Evolutionary conservation across 2,329 filamentous ascomycete genomes (phyloP).

Genomic region (Phaeosphaeria sp.): DNA sequence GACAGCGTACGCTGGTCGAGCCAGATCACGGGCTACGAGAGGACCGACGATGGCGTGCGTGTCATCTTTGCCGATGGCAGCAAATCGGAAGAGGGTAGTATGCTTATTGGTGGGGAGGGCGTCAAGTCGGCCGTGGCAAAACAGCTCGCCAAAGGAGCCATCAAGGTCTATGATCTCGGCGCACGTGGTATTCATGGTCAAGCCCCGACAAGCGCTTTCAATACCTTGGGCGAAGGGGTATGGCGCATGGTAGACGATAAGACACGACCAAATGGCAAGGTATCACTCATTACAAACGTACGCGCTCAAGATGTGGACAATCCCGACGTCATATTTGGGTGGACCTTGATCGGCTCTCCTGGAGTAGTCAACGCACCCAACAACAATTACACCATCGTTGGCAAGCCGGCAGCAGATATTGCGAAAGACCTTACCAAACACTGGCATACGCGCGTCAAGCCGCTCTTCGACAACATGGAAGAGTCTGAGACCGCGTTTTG

Average conservation of each 20-base stretch:
- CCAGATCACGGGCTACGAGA: slow-evolving; percentile 65
- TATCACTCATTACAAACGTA: slow-evolving; percentile 69
- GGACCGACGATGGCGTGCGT: slow-evolving; percentile 61
- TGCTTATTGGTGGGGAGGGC: slow-evolving; percentile 69
- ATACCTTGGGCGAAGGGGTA: slow-evolving; percentile 67
- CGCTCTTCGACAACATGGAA: slow-evolving; percentile 65
- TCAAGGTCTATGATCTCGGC: slow-evolving; percentile 70
- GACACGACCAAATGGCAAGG: slow-evolving; percentile 48
- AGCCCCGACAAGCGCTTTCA: slow-evolving; percentile 67
- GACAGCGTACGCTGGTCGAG: slow-evolving; percentile 62
- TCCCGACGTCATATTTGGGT: slow-evolving; percentile 64
- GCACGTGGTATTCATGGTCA: slow-evolving; percentile 70
- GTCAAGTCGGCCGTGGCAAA: slow-evolving; percentile 66
- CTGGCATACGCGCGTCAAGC: slow-evolving; percentile 64
- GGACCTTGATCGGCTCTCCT: slow-evolving; percentile 67
- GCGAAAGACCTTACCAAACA: slow-evolving; percentile 61
- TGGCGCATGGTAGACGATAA: slow-evolving; percentile 61
- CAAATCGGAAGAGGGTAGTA: slow-evolving; percentile 63
- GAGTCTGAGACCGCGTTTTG: slow-evolving; percentile 67
- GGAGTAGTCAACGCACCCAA: slow-evolving; percentile 65
- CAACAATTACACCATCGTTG: slow-evolving; percentile 65
- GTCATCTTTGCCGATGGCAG: slow-evolving; percentile 67
- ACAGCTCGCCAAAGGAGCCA: slow-evolving; percentile 63
- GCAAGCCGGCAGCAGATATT: slow-evolving; percentile 62
- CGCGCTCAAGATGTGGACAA: slow-evolving; percentile 66